Percentiles rank a stretch among this genome's conserved stretches.
These are phyloP conservation scores for Saccharomycopsis schoenii DNA, from an alignment of 805 yeast species.

Conservation along the genomic window DNA sequence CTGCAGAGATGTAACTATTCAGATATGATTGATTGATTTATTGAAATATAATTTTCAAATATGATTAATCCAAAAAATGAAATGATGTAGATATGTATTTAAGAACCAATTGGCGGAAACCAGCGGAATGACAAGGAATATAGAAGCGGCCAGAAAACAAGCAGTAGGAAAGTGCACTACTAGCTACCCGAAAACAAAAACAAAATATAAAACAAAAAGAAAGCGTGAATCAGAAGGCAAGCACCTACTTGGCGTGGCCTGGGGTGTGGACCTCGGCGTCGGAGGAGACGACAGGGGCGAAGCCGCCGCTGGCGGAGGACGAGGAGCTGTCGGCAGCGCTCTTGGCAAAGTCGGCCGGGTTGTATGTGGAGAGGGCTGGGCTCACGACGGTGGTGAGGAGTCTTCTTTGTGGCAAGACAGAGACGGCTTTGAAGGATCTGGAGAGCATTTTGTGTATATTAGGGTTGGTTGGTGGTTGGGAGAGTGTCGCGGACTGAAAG, in stretches of 20 bases:
- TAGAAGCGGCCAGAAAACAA: too few relatives aligned
- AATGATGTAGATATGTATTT: too few relatives aligned
- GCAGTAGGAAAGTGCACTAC: too few relatives aligned
- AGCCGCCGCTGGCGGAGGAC: not conserved
- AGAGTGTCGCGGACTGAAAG: too few relatives aligned
- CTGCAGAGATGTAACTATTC: too few relatives aligned
- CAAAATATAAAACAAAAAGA: not conserved
- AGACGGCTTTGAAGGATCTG: not conserved
- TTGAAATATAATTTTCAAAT: too few relatives aligned
- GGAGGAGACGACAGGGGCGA: constrained; percentile 13
- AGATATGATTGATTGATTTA: too few relatives aligned
- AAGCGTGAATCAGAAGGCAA: not conserved
- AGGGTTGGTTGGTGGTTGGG: too few relatives aligned
- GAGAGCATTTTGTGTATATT: not conserved
- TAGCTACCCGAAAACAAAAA: not conserved
- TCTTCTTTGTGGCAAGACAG: not conserved
- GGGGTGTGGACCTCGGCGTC: constrained; percentile 11
- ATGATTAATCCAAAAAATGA: too few relatives aligned
- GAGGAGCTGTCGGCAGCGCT: not conserved
- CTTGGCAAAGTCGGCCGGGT: not conserved
- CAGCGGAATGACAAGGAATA: too few relatives aligned
- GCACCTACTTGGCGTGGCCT: constrained; percentile 9
- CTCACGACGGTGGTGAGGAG: not conserved
- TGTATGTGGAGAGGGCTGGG: not conserved
- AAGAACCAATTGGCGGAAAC: too few relatives aligned